Percentiles rank a stretch among this genome's conserved stretches.
phyloP scores from a whole-genome alignment of 108 stramenopile genomes.

The Skeletonema costatum region DNA sequence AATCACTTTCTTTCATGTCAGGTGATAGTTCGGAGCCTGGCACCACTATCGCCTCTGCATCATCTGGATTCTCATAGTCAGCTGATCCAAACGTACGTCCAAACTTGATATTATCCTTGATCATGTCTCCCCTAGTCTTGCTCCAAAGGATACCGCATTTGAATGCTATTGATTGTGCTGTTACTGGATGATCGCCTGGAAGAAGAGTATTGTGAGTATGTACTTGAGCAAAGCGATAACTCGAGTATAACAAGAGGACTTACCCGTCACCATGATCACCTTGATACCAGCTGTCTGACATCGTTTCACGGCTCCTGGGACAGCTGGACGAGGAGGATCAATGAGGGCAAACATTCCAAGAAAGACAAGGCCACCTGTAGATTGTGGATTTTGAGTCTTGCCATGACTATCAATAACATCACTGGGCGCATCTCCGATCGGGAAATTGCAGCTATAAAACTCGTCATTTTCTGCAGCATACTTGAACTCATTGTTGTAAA shows the following conservation, averaged over 20 bases:
- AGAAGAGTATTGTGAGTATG: too few species aligned
- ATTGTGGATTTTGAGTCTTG: slow-evolving; percentile 1
- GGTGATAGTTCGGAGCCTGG: slow-evolving; percentile 45
- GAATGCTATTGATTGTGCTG: slow-evolving; percentile 92
- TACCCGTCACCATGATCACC: slow-evolving; percentile 91
- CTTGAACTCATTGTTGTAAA: slow-evolving; percentile 17
- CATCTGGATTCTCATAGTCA: slow-evolving; percentile 45
- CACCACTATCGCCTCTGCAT: slow-evolving; percentile 59
- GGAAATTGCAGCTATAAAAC: slow-evolving; percentile 5
- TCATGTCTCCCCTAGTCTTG: neutral
- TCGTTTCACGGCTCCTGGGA: slow-evolving; percentile 87
- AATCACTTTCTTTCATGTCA: slow-evolving; percentile 39
- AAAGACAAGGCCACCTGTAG: slow-evolving; percentile 54
- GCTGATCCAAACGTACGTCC: slow-evolving; percentile 16
- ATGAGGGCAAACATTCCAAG: slow-evolving; percentile 66
- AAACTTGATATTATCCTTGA: slow-evolving; percentile 52
- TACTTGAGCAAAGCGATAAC: too few species aligned
- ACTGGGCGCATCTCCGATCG: slow-evolving; percentile 43
- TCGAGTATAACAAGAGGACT: too few species aligned
- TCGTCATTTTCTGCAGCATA: neutral
- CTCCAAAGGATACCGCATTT: slow-evolving; percentile 82
- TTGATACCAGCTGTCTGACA: slow-evolving; percentile 94
- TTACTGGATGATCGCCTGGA: slow-evolving; percentile 93
- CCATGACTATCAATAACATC: neutral
- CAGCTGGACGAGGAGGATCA: slow-evolving; percentile 88